Base-by-base conservation (phyloP, 1,139 yeast species). In the Geotrichum reessii region DNA sequence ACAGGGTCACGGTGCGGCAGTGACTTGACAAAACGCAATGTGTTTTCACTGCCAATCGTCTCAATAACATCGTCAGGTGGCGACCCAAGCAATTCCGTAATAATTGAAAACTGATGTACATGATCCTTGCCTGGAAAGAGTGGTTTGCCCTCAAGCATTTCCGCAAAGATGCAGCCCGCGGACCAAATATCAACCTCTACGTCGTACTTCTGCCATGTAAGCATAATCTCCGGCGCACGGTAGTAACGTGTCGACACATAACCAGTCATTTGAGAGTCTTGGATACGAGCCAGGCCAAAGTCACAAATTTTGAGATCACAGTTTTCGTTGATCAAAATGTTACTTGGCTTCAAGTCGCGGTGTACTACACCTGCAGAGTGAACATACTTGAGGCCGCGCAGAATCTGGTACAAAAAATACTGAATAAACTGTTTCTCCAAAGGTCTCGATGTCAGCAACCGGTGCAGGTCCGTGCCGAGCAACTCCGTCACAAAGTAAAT, bases 161-260 rank as follows among this genome's bases (percentile, higher is more conserved):
- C 99, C 12, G 98, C 96, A 70, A 93, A 88, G 64, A 93, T 93
- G 76, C 99, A 93, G 19, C 98, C 99, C n/a, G 96, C 97, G 19
- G 96, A 87, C 99, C 99, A 93, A 68, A 93, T 87, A 73, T 93
- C 99, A 48, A 95, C 99, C 74, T 93, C 98, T n/a, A 91, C 87
- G 71, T 93, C 98, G 76, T 93, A 93, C 73, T 95, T 92, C 74
- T 93, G 99, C 99, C 99, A 93, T 27, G 98, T 92, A 66, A 93
- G 81, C 99, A 93, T 93, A 73, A 93, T 93, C 74, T 93, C 99
- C 1, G 99, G 99, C 0, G 99, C 99, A 65, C 99, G 81, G 74
- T 93, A 93, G 78, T 93, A 95, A 68, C 99, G 77, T 2, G 99
- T 93, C 21, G 96, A 87, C 19, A 93, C 99, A 73, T 93, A 93